Evolutionary conservation across 169 alveolate genomes (phyloP).

Genomic region (Eimeria brunetti): DNA sequence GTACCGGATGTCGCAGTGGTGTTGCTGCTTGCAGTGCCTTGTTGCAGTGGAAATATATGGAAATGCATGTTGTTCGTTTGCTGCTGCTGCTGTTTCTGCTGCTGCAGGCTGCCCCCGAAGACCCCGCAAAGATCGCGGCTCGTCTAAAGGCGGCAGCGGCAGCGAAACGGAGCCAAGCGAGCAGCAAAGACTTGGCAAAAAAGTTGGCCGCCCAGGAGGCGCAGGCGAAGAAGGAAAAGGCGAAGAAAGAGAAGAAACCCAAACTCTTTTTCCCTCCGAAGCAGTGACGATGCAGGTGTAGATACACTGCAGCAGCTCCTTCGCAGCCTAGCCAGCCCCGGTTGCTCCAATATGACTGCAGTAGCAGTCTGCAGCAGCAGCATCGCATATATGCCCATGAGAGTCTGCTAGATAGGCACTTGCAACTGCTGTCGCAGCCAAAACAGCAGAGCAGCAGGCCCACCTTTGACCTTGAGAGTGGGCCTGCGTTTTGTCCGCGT

Average conservation of each 20-base stretch:
- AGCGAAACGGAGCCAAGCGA: conserved; percentile 53
- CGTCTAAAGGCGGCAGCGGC: conserved; percentile 72
- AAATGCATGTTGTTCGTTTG: background rate
- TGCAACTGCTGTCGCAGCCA: background rate
- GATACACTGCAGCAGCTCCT: background rate
- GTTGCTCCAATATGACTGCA: conserved; percentile 7
- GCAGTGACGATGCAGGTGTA: conserved; percentile 2
- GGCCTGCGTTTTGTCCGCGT: conserved; percentile 13
- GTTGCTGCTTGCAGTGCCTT: background rate
- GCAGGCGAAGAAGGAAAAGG: conserved; percentile 62
- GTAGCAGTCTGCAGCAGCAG: background rate
- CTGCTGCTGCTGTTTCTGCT: background rate
- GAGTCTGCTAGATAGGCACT: background rate
- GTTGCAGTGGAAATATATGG: background rate
- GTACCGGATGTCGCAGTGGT: background rate
- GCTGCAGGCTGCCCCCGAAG: conserved; percentile 58
- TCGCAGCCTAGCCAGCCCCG: background rate
- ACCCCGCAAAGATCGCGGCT: conserved; percentile 68
- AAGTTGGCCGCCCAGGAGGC: conserved; percentile 69
- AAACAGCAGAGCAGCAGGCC: background rate
- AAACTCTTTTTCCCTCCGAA: conserved; percentile 64
- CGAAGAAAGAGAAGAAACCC: conserved; percentile 67
- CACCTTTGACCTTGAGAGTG: background rate
- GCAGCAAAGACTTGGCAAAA: conserved; percentile 60
- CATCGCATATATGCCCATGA: background rate